A percentile compares a stretch with the other conserved stretches of the same genome.
Conservation (phyloP, 2,329 filamentous ascomycete genomes). For the Aspergillus sp. region DNA sequence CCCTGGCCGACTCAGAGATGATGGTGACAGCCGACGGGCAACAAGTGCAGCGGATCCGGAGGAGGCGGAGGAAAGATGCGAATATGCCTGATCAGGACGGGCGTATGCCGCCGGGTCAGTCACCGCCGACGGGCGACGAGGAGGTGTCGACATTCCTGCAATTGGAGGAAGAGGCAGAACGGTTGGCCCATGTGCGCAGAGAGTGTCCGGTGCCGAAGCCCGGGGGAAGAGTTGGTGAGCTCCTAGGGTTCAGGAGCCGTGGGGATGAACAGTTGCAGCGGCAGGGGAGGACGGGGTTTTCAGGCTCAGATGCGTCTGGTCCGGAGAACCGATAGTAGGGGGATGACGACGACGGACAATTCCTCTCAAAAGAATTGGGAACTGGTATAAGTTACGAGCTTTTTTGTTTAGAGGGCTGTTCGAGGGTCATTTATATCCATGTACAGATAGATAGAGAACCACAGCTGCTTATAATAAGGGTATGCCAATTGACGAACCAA, state of each 20-base stretch:
- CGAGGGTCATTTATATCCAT: constrained; percentile 13
- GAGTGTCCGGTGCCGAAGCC: constrained; percentile 94
- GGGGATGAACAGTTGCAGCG: constrained; percentile 10
- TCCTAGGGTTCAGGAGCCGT: constrained; percentile 57
- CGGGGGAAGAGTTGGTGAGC: constrained; percentile 62
- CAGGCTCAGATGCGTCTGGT: background rate
- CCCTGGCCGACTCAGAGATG: constrained; percentile 60
- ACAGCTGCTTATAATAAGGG: too few species aligned
- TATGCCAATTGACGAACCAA: too few species aligned
- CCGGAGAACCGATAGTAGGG: background rate
- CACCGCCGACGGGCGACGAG: constrained; percentile 20
- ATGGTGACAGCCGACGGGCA: constrained; percentile 34
- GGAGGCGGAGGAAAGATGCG: constrained; percentile 25
- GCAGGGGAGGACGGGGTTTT: constrained; percentile 4
- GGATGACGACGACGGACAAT: background rate
- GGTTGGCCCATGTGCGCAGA: constrained; percentile 42
- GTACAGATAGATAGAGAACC: constrained; percentile 13
- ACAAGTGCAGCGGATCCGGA: constrained; percentile 29
- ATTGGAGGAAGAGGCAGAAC: constrained; percentile 32
- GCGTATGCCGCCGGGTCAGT: constrained; percentile 3
- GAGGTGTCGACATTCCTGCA: constrained; percentile 38
- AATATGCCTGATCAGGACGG: constrained; percentile 12
- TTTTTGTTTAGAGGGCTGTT: background rate
- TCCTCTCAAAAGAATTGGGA: background rate
- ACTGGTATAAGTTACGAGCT: background rate